Evolutionary conservation across 2,329 filamentous ascomycete genomes (phyloP), one percentile per base, ranked within the genome.

Genomic region (Colletotrichum tropicicola): DNA sequence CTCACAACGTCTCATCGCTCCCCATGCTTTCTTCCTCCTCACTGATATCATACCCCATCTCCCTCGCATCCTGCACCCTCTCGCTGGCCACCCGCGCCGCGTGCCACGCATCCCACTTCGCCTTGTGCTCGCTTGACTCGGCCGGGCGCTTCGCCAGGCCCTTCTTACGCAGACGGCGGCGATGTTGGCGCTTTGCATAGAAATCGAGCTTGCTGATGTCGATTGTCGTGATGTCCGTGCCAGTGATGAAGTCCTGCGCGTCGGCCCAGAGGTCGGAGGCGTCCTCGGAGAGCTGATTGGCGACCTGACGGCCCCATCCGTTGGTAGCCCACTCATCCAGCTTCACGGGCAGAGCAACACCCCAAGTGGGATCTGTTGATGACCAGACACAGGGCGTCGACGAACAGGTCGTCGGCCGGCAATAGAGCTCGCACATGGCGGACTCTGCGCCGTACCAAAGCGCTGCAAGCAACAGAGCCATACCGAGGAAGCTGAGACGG

Each of bases 321-420:
- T 84, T 83, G 0, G 85, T 86, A 8, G 79, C 72, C 87, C 87
- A 90, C 69, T 89, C 82, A 71, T 90, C 87, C 12, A 90, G 70
- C 76, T 89, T 90, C 60, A 88, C 83, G 3, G 88, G 87, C 47
- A 90, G 79, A 1, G 87, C 85, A 39, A 79, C 80, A n/a, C 87
- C 87, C 73, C 87, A 90, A 25, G 82, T 82, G 0, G 88, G 88
- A 71, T 89, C 87, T 47, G 85, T 80, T 10, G 82, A 80, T 27
- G 83, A 84, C 85, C 85, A 89, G 35, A 82, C 78, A 71, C 87
- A 89, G 2, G 81, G 79, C 48, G 63, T 73, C 54, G 49, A 74
- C 12, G 79, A 79, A 68, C 87, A 89, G 30, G 79, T 79, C n/a
- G 76, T 72, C 2, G 86, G 85, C 15, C 83, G 83, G 70, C 86